A percentile compares a stretch with the other conserved stretches of the same genome.
These are phyloP conservation scores for Ganoderma meredithae DNA, from an alignment of 1,284 basidiomycete species.

Conservation along the genomic window DNA sequence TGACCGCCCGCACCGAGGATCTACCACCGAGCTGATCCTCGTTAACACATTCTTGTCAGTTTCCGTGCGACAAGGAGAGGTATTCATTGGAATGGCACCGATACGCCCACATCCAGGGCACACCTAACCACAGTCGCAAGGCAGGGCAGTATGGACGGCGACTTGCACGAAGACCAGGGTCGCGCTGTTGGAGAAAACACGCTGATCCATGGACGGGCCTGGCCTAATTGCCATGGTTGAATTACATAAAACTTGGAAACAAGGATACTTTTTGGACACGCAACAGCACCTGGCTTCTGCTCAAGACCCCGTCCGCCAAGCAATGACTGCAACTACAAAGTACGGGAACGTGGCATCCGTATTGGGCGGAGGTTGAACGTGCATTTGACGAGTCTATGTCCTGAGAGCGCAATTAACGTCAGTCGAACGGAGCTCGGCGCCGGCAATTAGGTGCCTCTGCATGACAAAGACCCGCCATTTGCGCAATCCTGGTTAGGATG, in stretches of 20 bases:
- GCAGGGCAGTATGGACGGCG: background rate
- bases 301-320: background rate
- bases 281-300: background rate
- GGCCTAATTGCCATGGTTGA: background rate
- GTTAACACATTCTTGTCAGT: background rate
- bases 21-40: background rate
- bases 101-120: background rate
- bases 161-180: background rate
- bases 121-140: background rate
- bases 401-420: conserved; percentile 1
- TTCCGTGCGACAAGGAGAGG: background rate
- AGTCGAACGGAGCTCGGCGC: background rate
- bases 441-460: background rate
- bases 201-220: background rate
- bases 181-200: background rate
- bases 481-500: background rate
- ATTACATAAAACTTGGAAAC: background rate
- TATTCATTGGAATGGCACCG: background rate
- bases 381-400: background rate
- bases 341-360: background rate
- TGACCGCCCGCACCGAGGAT: background rate
- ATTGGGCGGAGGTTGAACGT: background rate
- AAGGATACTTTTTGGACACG: background rate
- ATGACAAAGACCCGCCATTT: background rate
- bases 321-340: background rate